Evolutionary conservation across 768 basidiomycete genomes (phyloP).

Genomic region (Chalciporus sphaerocephalus): DNA sequence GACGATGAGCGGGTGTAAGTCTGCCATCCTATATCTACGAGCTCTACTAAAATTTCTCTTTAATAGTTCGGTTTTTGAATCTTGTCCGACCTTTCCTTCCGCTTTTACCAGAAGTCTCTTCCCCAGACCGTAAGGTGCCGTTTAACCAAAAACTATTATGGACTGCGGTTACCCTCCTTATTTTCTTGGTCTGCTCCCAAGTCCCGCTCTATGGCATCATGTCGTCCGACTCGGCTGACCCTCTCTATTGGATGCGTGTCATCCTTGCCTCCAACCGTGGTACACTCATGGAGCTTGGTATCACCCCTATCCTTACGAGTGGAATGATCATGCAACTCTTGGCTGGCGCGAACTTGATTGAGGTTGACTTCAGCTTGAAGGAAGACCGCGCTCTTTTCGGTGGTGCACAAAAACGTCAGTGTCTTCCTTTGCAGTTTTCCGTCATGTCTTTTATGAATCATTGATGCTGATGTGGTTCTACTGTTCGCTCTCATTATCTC

Average conservation of each 20-base stretch:
- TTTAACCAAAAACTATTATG: constrained; percentile 99
- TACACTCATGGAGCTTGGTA: constrained; percentile 98
- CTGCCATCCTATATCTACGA: neutral
- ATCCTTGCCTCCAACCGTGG: constrained; percentile 98
- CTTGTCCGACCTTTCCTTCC: constrained; percentile 97
- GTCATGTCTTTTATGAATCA: neutral
- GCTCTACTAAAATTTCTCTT: constrained; percentile 2
- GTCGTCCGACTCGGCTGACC: constrained; percentile 98
- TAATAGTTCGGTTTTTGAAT: constrained; percentile 89
- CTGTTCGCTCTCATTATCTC: constrained; percentile 97
- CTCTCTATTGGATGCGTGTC: constrained; percentile 99
- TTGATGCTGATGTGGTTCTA: constrained; percentile 29
- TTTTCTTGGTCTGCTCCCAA: constrained; percentile 99
- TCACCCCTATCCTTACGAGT: constrained; percentile 94
- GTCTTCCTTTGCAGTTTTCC: neutral
- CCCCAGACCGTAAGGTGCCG: constrained; percentile 96
- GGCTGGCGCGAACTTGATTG: constrained; percentile 95
- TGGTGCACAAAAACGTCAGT: constrained; percentile 93
- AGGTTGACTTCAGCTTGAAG: constrained; percentile 95
- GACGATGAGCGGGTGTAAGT: constrained; percentile 81
- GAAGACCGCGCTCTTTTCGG: constrained; percentile 95
- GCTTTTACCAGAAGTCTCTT: constrained; percentile 94
- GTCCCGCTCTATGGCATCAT: constrained; percentile 99
- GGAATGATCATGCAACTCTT: constrained; percentile 99
- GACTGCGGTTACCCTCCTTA: constrained; percentile 98